Evolutionary conservation across 2,329 filamentous ascomycete genomes (phyloP).

Genomic region (Alternaria sp.): DNA sequence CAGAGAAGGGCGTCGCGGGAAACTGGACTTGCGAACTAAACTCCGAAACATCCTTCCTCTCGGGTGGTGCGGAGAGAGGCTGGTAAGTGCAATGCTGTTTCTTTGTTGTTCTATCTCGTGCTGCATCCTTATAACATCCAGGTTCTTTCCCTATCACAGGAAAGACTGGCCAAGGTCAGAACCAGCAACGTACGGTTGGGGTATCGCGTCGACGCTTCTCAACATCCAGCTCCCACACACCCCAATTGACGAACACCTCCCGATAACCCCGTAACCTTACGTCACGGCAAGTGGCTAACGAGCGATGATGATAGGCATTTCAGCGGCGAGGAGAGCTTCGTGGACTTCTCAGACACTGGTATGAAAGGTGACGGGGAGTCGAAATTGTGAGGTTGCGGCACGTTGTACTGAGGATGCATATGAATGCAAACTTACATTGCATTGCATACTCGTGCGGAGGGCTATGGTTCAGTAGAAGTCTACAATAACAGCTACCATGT

Average conservation of each 20-base stretch:
- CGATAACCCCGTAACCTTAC: neutral
- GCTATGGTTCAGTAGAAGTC: neutral
- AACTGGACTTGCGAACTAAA: constrained; percentile 82
- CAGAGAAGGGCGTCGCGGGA: constrained; percentile 69
- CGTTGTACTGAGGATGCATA: neutral
- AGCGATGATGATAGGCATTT: constrained; percentile 35
- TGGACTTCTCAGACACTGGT: constrained; percentile 33
- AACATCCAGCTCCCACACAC: neutral
- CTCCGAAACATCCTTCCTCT: constrained; percentile 84
- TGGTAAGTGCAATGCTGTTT: constrained; percentile 65
- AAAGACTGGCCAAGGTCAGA: constrained; percentile 18
- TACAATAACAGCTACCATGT: neutral
- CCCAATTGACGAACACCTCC: neutral
- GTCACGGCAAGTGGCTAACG: constrained; percentile 7
- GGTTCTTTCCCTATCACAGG: constrained; percentile 7
- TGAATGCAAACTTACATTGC: neutral
- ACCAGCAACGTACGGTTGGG: neutral
- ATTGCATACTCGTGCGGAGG: neutral
- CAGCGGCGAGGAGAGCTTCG: constrained; percentile 46
- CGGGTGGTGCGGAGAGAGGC: constrained; percentile 80
- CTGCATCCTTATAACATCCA: neutral
- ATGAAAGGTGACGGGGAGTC: constrained; percentile 19
- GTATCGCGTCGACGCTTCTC: neutral
- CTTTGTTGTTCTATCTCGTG: neutral
- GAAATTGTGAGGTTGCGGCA: constrained; percentile 31